Conservation (phyloP, 352 stramenopile genomes). For the Phytopythium aichiense region DNA sequence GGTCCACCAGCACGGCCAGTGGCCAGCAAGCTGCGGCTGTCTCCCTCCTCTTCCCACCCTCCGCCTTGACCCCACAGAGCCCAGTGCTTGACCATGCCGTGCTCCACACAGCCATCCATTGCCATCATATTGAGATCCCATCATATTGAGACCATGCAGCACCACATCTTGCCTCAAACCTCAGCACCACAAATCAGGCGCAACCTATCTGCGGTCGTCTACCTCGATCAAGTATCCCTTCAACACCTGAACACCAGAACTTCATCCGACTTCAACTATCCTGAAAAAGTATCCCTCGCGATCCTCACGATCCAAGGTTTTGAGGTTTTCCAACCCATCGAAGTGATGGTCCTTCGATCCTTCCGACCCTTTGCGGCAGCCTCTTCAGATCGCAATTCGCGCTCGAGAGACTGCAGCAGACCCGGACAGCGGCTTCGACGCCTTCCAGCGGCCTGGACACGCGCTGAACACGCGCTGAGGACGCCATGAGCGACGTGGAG, state of each 20-base stretch:
- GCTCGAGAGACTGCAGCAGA: not conserved
- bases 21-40: not conserved
- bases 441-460: not conserved
- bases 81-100: no score
- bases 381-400: conserved; percentile 3
- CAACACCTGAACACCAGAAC: no score
- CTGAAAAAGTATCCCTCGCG: not conserved
- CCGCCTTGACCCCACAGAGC: no score
- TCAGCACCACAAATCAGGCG: not conserved
- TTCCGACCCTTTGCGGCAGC: not conserved
- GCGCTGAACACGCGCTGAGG: not conserved
- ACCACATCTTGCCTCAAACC: no score
- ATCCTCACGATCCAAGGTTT: not conserved
- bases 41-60: not conserved
- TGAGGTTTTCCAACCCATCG: conserved; percentile 1
- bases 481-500: conserved; percentile 7
- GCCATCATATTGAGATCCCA: no score
- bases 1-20: not conserved
- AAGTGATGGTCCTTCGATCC: not conserved
- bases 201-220: no score
- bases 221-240: not conserved
- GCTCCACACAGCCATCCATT: no score
- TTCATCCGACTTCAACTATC: not conserved
- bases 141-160: no score
- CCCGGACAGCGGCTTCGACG: not conserved